Evolutionary conservation across 2,329 filamentous ascomycete species (phyloP), one percentile per base, ranked within the genome.

Genomic region (Scolecobasidium constrictum): DNA sequence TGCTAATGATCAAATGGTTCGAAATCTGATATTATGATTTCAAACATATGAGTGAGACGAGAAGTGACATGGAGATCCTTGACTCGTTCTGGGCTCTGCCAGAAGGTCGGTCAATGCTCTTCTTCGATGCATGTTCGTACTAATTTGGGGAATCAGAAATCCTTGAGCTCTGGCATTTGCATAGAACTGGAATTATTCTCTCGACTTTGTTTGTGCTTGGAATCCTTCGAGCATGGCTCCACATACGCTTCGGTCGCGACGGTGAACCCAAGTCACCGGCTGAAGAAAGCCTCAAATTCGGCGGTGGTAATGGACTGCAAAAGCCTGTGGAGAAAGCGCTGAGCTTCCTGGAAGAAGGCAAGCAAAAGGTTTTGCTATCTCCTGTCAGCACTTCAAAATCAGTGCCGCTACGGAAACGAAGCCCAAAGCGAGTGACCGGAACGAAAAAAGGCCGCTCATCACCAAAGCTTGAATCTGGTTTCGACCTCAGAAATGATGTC

Each of bases 341-440:
- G 47, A 58, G 17, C 51, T 53, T 43, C 55, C 55, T 3, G 54
- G 58, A 50, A 4, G 43, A 48, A 12, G 18, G 52, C 34, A 4
- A 53, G 18, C 56, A 60, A 15, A 52, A 54, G 23, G 55, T 57
- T 46, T 53, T 53, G 2, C 55, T 60, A 39, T 55, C 57, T 7
- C 46, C 52, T 16, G 38, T 18, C 12, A 6, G 9, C 12, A 22
- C 20, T 6, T 20, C 33, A 22, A 46, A 28, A 18, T 20, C 43
- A 15, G 26, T 18, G 23, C 9, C 28, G 6, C 22, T 20, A 26
- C 22, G 50, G 50, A 22, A 47, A 42, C 11, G 47, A 48, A 9
- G 48, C 51, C 62, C 62, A 11, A 65, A 61, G 49, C 62, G 52
- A 13, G 59, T 65, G 4, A 59, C 56, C 28, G 62, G 62, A 6